These are phyloP conservation scores for Fusarium torreyae DNA, from an alignment of 2,329 filamentous ascomycete genomes.

Conservation along the genomic window DNA sequence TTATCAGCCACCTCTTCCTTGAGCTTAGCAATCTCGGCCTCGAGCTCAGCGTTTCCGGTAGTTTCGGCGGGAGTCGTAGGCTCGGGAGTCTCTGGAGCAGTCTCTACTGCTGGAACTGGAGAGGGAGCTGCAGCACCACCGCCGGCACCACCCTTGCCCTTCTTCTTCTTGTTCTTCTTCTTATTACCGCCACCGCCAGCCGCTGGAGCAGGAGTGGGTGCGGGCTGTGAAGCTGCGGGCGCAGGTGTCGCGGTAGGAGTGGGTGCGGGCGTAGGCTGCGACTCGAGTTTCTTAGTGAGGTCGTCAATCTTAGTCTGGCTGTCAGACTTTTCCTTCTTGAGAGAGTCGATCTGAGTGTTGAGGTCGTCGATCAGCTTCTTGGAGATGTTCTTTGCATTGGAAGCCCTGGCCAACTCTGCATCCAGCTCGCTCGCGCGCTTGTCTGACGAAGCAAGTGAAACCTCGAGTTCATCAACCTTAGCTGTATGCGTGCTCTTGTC, in stretches of 20 bases:
- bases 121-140: slow-evolving; percentile 58
- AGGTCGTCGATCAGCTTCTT: slow-evolving; percentile 60
- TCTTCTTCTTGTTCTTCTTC: slow-evolving; percentile 89
- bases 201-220: slow-evolving; percentile 45
- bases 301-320: slow-evolving; percentile 56
- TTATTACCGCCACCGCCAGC: slow-evolving; percentile 57
- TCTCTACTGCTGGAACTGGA: slow-evolving; percentile 49
- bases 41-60: slow-evolving; percentile 57
- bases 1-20: slow-evolving; percentile 73
- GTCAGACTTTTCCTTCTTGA: slow-evolving; percentile 55
- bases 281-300: slow-evolving; percentile 62
- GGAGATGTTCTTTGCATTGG: slow-evolving; percentile 58
- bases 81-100: slow-evolving; percentile 57
- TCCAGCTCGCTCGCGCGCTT: slow-evolving; percentile 59
- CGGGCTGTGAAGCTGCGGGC: slow-evolving; percentile 46
- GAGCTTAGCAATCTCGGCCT: slow-evolving; percentile 65
- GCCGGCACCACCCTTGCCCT: slow-evolving; percentile 79
- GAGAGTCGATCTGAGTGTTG: slow-evolving; percentile 55
- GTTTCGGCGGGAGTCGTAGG: slow-evolving; percentile 51
- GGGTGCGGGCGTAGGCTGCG: slow-evolving; percentile 35
- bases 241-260: slow-evolving; percentile 44
- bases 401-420: slow-evolving; percentile 58
- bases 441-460: slow-evolving; percentile 55
- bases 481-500: slow-evolving; percentile 53
- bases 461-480: slow-evolving; percentile 56